A percentile compares a stretch with the other conserved stretches of the same genome.
Evolutionary conservation across 352 stramenopile genomes (phyloP).

Genomic region (Phytophthora uliginosa): DNA sequence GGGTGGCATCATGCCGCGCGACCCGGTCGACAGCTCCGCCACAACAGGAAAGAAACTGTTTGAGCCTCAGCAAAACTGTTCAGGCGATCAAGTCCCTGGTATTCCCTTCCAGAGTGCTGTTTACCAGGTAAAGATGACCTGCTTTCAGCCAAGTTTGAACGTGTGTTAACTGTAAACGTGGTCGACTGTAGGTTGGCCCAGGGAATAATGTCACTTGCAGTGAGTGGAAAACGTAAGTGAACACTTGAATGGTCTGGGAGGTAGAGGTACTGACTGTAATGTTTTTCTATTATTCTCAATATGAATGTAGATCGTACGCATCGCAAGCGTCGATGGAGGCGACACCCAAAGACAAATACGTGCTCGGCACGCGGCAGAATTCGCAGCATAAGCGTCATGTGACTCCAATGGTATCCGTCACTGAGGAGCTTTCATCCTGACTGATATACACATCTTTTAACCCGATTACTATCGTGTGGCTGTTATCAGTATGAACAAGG

Average conservation of each 20-base stretch:
- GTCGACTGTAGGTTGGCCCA: conserved; percentile 52
- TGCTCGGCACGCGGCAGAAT: conserved; percentile 59
- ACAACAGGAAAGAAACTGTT: conserved; percentile 65
- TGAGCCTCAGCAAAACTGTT: conserved; percentile 54
- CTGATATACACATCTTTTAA: neutral
- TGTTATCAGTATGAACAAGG: conserved; percentile 37
- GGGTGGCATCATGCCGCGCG: conserved; percentile 67
- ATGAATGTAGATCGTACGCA: conserved; percentile 59
- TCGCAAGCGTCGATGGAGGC: conserved; percentile 67
- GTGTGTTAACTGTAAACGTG: neutral
- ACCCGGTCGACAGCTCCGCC: conserved; percentile 20
- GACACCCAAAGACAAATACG: conserved; percentile 56
- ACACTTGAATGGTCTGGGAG: neutral
- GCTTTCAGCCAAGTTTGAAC: neutral
- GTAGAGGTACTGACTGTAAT: neutral
- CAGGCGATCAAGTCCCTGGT: conserved; percentile 50
- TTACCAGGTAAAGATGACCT: conserved; percentile 51
- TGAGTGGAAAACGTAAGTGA: conserved; percentile 80
- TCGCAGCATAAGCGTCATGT: conserved; percentile 75
- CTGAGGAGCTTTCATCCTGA: neutral
- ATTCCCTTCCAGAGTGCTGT: conserved; percentile 76
- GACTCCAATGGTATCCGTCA: conserved; percentile 53
- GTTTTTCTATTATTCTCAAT: neutral
- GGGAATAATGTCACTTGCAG: conserved; percentile 48
- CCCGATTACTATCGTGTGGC: neutral